These are phyloP conservation scores for Sedum album DNA, from an alignment of 164 flowering plant species.

Conservation along the genomic window DNA sequence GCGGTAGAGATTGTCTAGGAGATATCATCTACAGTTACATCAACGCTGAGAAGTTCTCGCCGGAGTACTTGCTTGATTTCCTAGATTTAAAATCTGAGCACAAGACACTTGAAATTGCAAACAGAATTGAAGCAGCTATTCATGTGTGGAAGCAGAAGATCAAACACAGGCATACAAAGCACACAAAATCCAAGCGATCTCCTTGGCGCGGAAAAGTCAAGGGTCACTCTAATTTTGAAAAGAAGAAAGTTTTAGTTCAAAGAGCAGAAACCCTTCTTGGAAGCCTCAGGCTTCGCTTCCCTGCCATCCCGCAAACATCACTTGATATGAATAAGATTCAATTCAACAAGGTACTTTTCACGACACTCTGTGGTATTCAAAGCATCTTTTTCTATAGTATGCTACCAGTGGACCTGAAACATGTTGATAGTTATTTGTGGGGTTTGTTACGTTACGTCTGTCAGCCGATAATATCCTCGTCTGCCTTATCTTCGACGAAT, in stretches of 20 bases:
- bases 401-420: neutral
- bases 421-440: neutral
- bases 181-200: constrained; percentile 25
- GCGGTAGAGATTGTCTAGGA: constrained; percentile 63
- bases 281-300: constrained; percentile 50
- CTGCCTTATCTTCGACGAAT: neutral
- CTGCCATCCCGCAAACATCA: constrained; percentile 66
- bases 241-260: constrained; percentile 35
- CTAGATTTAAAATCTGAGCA: constrained; percentile 63
- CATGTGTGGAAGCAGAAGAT: constrained; percentile 56
- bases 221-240: constrained; percentile 35
- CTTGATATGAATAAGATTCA: constrained; percentile 78
- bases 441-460: neutral
- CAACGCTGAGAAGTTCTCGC: constrained; percentile 51
- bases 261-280: constrained; percentile 64
- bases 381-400: neutral
- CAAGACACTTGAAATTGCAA: constrained; percentile 52
- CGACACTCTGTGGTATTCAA: neutral
- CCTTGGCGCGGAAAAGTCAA: constrained; percentile 63
- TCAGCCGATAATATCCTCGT: neutral
- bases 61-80: constrained; percentile 59
- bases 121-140: constrained; percentile 56
- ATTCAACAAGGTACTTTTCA: constrained; percentile 47
- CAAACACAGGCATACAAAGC: constrained; percentile 22
- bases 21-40: constrained; percentile 53